Base-by-base conservation (phyloP, 106 monocot species). In the Alisma plantagoaquatica region DNA sequence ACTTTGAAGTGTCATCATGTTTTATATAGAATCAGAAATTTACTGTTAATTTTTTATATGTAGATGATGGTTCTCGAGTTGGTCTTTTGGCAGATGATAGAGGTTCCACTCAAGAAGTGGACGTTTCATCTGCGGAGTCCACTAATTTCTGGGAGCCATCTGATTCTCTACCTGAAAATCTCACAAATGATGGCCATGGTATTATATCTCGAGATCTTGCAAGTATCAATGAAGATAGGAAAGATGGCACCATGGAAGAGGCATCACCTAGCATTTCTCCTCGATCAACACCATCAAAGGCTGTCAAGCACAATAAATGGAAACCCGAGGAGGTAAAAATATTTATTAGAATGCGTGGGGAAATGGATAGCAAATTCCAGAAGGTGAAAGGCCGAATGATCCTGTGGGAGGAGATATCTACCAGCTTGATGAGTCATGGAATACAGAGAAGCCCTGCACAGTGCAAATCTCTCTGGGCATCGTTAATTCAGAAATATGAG, bases 391-490 rank as follows among this genome's bases (percentile, higher is more conserved):
- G 72, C 16, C 73, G 98, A 44, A 98, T 98, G 90, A 65, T 79
- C 47, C 85, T 98, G n/a, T 98, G 98, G 98, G 81, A 90, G 51
- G 79, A 98, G 69, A 74, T 98, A 53, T 86, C 98, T 42, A 24
- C 51, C 31, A 57, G 16, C 38, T 18, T 98, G 59, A 47, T 62
- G 31, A 59, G 48, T 55, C 61, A 98, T 47, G 98, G 79, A 25
- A 72, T 79, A 51, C 46, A 53, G 28, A 84, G 96, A 41, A 79
- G 42, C 58, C 71, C 96, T 2, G 78, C 78, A 43, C 96, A 98
- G 53, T 98, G 96, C 82, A 98, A 90, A 61, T 98, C 89, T 64
- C 76, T 98, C 27, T 98, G 96, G 96, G 73, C 96, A 51, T 90
- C 89, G n/a, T 49, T 98, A 9, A 72, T 90, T 73, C 78, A 85